A percentile compares a stretch with the other conserved stretches of the same genome.
Evolutionary conservation across 176 grass and related monocot genomes (phyloP).

Genomic region (maize (Zea mays)): DNA sequence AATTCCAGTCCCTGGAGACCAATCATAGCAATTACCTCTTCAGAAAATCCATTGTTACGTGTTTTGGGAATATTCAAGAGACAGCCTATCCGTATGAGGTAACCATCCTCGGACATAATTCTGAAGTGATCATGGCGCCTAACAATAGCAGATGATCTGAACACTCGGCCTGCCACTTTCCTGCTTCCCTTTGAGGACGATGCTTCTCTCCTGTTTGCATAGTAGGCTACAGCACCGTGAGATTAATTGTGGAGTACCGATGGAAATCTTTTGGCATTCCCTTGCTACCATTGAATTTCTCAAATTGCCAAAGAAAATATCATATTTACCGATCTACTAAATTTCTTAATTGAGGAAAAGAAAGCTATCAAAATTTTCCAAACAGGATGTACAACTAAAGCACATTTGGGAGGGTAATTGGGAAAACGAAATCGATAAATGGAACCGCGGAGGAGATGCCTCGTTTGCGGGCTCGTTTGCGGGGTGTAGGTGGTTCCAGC

Average conservation of each 20-base stretch:
- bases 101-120: slow-evolving; percentile 31
- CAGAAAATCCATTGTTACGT: slow-evolving; percentile 29
- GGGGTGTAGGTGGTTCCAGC: background rate
- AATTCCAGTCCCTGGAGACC: background rate
- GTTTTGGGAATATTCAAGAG: background rate
- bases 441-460: background rate
- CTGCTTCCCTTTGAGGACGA: background rate
- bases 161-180: slow-evolving; percentile 8
- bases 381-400: background rate
- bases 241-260: background rate
- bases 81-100: background rate
- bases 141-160: slow-evolving; percentile 23
- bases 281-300: too few relatives aligned
- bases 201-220: slow-evolving; percentile 9
- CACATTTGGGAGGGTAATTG: background rate
- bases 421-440: background rate
- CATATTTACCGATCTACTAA: background rate
- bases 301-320: background rate
- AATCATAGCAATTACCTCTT: slow-evolving; percentile 30
- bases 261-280: background rate
- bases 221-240: slow-evolving; percentile 24
- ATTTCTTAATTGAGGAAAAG: background rate
- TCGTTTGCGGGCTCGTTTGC: background rate
- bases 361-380: background rate
- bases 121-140: background rate